Conservation (phyloP, 2,329 filamentous ascomycete genomes). For the Ambrosiella xylebori region DNA sequence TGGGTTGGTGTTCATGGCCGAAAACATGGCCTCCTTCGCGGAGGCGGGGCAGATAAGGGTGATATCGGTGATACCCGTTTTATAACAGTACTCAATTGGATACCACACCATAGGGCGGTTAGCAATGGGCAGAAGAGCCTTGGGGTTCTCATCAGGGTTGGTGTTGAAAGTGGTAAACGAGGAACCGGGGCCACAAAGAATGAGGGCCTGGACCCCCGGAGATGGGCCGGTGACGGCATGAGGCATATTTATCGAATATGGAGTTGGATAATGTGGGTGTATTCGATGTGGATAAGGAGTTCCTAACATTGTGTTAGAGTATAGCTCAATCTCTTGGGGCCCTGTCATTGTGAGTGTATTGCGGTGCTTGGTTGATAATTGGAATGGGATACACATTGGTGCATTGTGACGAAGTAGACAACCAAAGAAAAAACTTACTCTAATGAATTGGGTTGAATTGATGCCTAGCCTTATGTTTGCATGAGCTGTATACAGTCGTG, state of each 20-base stretch:
- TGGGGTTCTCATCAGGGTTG: constrained; percentile 63
- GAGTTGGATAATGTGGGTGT: constrained; percentile 2
- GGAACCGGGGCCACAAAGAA: constrained; percentile 67
- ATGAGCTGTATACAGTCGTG: not conserved
- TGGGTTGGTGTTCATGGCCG: constrained; percentile 61
- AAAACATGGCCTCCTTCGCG: constrained; percentile 47
- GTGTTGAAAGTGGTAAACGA: constrained; percentile 71
- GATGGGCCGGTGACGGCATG: constrained; percentile 57
- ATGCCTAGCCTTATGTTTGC: not conserved
- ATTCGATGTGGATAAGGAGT: not conserved
- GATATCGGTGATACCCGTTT: constrained; percentile 57
- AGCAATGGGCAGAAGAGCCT: constrained; percentile 65
- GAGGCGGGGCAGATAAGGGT: constrained; percentile 47
- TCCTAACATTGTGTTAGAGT: constrained; percentile 1
- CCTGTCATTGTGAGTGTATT: not conserved
- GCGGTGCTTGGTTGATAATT: too few species aligned
- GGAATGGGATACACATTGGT: too few species aligned
- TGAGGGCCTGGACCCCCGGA: constrained; percentile 65
- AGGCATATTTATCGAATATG: constrained; percentile 37
- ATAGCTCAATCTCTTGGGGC: not conserved
- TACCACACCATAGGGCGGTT: constrained; percentile 87
- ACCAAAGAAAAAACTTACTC: too few species aligned
- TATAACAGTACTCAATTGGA: constrained; percentile 68
- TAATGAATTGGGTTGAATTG: not conserved
- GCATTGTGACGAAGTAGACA: too few species aligned